Conservation (phyloP, 495 filamentous ascomycete species). For the Daldinia concentrica region DNA sequence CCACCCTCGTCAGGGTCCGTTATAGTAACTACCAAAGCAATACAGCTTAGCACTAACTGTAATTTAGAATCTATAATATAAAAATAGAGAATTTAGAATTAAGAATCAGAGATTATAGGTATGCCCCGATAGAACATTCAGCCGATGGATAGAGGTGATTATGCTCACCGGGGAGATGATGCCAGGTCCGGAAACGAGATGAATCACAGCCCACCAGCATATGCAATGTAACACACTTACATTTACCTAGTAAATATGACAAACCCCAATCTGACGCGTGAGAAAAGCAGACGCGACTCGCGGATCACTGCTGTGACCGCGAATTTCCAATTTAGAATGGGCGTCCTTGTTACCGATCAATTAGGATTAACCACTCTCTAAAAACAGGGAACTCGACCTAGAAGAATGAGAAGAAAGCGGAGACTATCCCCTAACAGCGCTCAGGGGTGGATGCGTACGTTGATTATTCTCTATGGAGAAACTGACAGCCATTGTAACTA, state of each 20-base stretch:
- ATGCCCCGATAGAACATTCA: neutral
- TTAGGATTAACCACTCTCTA: neutral
- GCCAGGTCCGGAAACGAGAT: neutral
- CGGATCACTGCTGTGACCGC: neutral
- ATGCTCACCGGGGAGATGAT: neutral
- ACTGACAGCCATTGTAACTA: neutral
- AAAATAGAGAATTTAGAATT: too few species aligned
- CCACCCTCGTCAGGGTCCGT: too few species aligned
- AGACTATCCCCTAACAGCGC: neutral
- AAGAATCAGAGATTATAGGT: too few species aligned
- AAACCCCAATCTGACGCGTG: neutral
- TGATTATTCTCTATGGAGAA: neutral
- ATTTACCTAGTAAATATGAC: neutral
- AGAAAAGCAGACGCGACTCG: neutral
- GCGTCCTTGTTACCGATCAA: neutral
- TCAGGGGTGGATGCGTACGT: constrained; percentile 33
- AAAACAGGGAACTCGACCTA: too few species aligned
- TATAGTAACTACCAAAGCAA: too few species aligned
- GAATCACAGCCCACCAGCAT: neutral
- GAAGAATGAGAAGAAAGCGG: constrained; percentile 6
- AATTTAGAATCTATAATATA: too few species aligned
- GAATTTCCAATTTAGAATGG: neutral
- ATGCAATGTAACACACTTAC: neutral
- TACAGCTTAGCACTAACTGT: too few species aligned
- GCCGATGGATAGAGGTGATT: neutral